Evolutionary conservation across 495 filamentous ascomycete species (phyloP).

Genomic region (Penicillium subrubescens): DNA sequence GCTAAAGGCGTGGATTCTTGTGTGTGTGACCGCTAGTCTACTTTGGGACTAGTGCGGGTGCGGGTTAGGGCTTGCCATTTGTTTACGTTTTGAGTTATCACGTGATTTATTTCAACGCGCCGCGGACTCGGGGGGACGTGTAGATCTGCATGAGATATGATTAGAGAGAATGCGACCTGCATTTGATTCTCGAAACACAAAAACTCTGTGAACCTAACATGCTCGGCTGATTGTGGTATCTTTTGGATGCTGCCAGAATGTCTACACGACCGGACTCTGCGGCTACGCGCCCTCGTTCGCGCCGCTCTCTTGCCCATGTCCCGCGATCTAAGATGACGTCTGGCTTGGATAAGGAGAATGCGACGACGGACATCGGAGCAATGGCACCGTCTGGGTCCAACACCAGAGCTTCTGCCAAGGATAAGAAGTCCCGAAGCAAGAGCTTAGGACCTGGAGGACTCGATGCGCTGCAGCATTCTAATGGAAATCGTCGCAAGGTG

Average conservation of each 20-base stretch:
- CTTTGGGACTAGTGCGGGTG: constrained; percentile 32
- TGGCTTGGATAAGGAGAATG: constrained; percentile 69
- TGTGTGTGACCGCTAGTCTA: constrained; percentile 47
- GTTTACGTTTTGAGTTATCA: constrained; percentile 41
- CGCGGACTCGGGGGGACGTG: constrained; percentile 13
- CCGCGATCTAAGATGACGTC: constrained; percentile 52
- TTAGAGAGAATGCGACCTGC: constrained; percentile 10
- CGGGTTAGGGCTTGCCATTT: constrained; percentile 51
- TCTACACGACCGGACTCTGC: constrained; percentile 42
- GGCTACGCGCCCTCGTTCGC: constrained; percentile 56
- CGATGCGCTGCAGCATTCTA: constrained; percentile 74
- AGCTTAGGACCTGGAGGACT: constrained; percentile 91
- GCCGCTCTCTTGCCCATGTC: constrained; percentile 76
- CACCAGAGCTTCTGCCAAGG: constrained; percentile 42
- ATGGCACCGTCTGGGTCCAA: constrained; percentile 30
- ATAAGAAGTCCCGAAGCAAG: constrained; percentile 87
- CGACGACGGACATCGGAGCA: constrained; percentile 59
- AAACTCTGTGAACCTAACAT: constrained; percentile 1
- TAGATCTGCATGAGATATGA: constrained; percentile 7
- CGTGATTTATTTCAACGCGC: constrained; percentile 39
- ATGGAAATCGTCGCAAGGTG: constrained; percentile 83
- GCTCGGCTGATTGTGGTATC: constrained; percentile 14
- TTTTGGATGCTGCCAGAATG: constrained; percentile 28
- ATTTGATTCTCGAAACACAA: background rate
- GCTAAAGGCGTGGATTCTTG: constrained; percentile 42